phyloP scores from a whole-genome alignment of 2,329 filamentous ascomycete genomes.

The Aureobasidium zeae region DNA sequence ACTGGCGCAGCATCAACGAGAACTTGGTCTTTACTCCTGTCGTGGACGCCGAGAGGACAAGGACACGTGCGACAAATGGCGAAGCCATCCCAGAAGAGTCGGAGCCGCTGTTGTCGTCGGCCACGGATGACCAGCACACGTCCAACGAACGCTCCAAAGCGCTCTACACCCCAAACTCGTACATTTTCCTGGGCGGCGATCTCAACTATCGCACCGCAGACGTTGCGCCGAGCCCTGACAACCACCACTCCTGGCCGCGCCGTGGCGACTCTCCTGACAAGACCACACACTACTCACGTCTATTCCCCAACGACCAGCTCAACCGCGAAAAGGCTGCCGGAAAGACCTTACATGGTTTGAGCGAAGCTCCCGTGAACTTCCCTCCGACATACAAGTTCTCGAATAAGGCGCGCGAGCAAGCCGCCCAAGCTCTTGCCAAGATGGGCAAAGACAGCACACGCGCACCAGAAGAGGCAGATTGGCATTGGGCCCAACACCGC shows the following conservation, averaged over 20 bases:
- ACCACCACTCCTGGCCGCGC: slow-evolving; percentile 54
- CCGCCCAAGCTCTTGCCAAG: slow-evolving; percentile 21
- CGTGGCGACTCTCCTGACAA: slow-evolving; percentile 40
- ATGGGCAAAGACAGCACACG: slow-evolving; percentile 4
- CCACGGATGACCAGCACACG: slow-evolving; percentile 34
- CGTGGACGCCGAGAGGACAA: neutral
- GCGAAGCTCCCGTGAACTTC: slow-evolving; percentile 66
- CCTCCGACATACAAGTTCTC: slow-evolving; percentile 92
- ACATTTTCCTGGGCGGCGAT: slow-evolving; percentile 83
- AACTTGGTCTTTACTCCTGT: slow-evolving; percentile 59
- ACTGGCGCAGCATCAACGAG: slow-evolving; percentile 79
- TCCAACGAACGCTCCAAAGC: slow-evolving; percentile 1
- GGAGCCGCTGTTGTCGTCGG: slow-evolving; percentile 28
- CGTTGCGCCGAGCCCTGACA: slow-evolving; percentile 42
- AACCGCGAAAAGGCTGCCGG: slow-evolving; percentile 58
- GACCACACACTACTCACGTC: slow-evolving; percentile 57
- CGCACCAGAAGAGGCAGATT: slow-evolving; percentile 33
- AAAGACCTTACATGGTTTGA: slow-evolving; percentile 66
- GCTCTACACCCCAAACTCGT: slow-evolving; percentile 23
- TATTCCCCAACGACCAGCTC: slow-evolving; percentile 72
- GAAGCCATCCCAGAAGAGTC: slow-evolving; percentile 13
- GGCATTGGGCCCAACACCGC: slow-evolving; percentile 70
- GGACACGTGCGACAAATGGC: slow-evolving; percentile 17
- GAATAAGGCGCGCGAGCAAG: slow-evolving; percentile 29
- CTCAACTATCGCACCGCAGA: slow-evolving; percentile 86